These are phyloP conservation scores for Leishmania aethiopica DNA, from an alignment of 208 protist genomes.

Conservation along the genomic window DNA sequence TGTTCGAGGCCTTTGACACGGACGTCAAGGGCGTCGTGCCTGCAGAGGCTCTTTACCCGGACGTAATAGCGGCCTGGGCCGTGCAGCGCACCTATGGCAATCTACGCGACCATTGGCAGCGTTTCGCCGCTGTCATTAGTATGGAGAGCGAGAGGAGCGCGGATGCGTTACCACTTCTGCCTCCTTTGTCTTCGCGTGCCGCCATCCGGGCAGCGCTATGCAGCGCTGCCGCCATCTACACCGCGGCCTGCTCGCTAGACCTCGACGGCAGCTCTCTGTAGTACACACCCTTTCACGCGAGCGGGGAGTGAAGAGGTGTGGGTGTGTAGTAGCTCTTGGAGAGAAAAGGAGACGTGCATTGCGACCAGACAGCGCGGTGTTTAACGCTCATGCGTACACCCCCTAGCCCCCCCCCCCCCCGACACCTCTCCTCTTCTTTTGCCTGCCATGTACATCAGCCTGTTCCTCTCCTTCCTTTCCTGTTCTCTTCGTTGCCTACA, in stretches of 20 bases:
- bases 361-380: neutral
- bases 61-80: constrained; percentile 60
- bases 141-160: constrained; percentile 26
- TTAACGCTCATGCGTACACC: neutral
- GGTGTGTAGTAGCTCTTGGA: neutral
- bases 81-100: constrained; percentile 70
- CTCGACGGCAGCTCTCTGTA: constrained; percentile 49
- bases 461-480: neutral
- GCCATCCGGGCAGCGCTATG: constrained; percentile 52
- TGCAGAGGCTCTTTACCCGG: constrained; percentile 43
- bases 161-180: constrained; percentile 31
- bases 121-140: constrained; percentile 52
- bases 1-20: constrained; percentile 72
- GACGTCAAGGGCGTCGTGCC: constrained; percentile 50
- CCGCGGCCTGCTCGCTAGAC: constrained; percentile 53
- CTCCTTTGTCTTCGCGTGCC: constrained; percentile 31
- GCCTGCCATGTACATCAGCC: neutral
- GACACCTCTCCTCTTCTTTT: constrained; percentile 6
- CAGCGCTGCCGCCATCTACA: constrained; percentile 41
- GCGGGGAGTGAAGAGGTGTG: neutral
- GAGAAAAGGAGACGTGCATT: neutral
- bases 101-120: constrained; percentile 66
- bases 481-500: neutral
- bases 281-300: neutral
- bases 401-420: neutral